phyloP scores from a whole-genome alignment of 2,329 filamentous ascomycete genomes.

The Conoideocrella luteorostrata region DNA sequence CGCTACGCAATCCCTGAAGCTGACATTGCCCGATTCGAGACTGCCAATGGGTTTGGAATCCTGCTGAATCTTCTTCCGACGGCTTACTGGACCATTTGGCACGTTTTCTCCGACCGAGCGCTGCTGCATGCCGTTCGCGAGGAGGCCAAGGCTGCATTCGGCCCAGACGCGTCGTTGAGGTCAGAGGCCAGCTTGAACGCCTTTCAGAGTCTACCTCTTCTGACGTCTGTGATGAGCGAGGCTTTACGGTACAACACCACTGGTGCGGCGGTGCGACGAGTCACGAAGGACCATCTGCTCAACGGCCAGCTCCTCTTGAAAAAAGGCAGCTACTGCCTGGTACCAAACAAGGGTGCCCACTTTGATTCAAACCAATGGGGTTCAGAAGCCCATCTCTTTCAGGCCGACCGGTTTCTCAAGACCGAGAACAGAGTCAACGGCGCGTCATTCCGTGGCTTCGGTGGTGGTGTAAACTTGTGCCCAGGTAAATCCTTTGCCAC shows the following conservation, averaged over 20 bases:
- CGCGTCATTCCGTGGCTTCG: neutral
- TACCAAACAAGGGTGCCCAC: neutral
- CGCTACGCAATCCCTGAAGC: no score
- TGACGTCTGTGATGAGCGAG: neutral
- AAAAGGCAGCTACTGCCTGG: neutral
- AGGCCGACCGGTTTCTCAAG: neutral
- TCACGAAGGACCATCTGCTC: neutral
- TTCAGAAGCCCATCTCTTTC: neutral
- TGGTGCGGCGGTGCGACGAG: neutral
- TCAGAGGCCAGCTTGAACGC: no score
- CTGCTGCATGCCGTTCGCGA: no score
- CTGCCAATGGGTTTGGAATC: no score
- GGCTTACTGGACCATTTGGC: no score
- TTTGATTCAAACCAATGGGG: neutral
- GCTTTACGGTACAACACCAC: neutral
- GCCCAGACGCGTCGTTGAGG: no score
- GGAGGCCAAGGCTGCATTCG: no score
- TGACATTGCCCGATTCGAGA: no score
- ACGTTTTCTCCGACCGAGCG: no score
- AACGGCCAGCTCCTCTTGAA: neutral
- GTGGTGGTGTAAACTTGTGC: neutral
- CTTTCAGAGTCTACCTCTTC: neutral
- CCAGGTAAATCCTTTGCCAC: neutral
- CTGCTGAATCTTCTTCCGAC: no score
- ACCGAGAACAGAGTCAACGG: neutral